phyloP scores from a whole-genome alignment of 2,329 filamentous ascomycete species.

The Daldinia sp. region DNA sequence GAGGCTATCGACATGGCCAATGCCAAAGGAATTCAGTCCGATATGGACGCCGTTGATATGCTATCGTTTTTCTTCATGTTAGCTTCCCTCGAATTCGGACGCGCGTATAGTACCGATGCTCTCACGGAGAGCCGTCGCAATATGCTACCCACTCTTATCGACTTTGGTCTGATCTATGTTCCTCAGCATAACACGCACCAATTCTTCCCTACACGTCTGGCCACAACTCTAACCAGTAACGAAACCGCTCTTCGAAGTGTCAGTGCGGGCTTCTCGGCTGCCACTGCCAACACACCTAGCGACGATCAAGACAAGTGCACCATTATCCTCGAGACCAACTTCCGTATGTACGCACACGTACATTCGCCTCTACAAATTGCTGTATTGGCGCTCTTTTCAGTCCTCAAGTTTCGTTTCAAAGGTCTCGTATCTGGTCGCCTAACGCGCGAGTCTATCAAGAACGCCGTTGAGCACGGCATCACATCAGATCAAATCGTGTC shows the following conservation, averaged over 20 bases:
- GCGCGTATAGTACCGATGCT: constrained; percentile 86
- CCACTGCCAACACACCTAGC: constrained; percentile 53
- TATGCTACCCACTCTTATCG: constrained; percentile 89
- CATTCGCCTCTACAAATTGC: constrained; percentile 93
- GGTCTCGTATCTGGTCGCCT: constrained; percentile 94
- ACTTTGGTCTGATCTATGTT: constrained; percentile 91
- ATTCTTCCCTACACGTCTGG: constrained; percentile 91
- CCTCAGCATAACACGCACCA: constrained; percentile 65
- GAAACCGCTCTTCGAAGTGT: constrained; percentile 74
- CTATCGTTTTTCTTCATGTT: constrained; percentile 96
- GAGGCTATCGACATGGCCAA: constrained; percentile 75
- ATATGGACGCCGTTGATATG: constrained; percentile 90
- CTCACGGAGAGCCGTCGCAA: constrained; percentile 82
- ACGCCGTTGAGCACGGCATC: constrained; percentile 89
- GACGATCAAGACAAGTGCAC: constrained; percentile 71
- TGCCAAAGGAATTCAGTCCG: constrained; percentile 55
- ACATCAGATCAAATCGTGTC: constrained; percentile 94
- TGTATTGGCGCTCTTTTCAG: constrained; percentile 88
- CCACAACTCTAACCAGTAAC: constrained; percentile 87
- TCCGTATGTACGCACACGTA: constrained; percentile 96
- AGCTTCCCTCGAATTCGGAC: constrained; percentile 89
- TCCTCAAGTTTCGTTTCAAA: constrained; percentile 87
- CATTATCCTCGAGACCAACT: constrained; percentile 98
- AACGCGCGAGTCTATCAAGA: constrained; percentile 85
- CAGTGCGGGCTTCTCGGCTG: constrained; percentile 73